Base-by-base conservation (phyloP, 179 eudicot genomes). In the Heliamphora pulchella region DNA sequence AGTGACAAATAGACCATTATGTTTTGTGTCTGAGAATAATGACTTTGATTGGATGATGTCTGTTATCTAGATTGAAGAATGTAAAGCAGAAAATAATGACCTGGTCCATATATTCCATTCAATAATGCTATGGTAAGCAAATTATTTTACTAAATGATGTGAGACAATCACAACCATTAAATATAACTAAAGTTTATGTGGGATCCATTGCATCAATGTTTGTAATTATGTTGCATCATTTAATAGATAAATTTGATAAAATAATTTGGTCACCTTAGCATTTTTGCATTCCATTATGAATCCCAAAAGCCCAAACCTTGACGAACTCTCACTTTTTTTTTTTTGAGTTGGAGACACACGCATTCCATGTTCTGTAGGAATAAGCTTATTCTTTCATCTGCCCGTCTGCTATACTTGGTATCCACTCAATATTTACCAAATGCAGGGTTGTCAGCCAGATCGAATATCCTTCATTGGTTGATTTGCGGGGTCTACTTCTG, bases 381-480 rank as follows among this genome's bases (percentile, higher is more conserved):
- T 41, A 67, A 78, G 20, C 58, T 31, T 22, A 13, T 74, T 78
- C 55, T 66, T 53, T 79, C 58, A 57, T 79, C 69, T 39, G 47
- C 54, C 10, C 14, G 3, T 66, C 20, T 55, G 46, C 44, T 79
- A 8, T 55, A 63, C 51, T 11, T 18, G 44, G 44, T 31, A 48
- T 57, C 20, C 57, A 76, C 67, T 78, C 58, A 20, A 54, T 53
- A 47, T 70, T 11, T 75, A 55, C 76, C 78, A 72, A 11, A 80
- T 86, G 81, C 96, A 96, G 99, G 96, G 91, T 91, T 85, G 99
- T 96, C 63, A 96, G 98, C 90, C 98, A 96, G 85, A 92, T 92
- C 80, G 99, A 96, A 70, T 96, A 96, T 88, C 99, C 99, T 57
- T 96, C 99, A 57, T 89, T 96, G 83, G 98, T 96, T 59, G 99